A percentile compares a stretch with the other conserved stretches of the same genome.
Conservation (phyloP, 805 yeast genomes). For the Metschnikowia vanudenii region DNA sequence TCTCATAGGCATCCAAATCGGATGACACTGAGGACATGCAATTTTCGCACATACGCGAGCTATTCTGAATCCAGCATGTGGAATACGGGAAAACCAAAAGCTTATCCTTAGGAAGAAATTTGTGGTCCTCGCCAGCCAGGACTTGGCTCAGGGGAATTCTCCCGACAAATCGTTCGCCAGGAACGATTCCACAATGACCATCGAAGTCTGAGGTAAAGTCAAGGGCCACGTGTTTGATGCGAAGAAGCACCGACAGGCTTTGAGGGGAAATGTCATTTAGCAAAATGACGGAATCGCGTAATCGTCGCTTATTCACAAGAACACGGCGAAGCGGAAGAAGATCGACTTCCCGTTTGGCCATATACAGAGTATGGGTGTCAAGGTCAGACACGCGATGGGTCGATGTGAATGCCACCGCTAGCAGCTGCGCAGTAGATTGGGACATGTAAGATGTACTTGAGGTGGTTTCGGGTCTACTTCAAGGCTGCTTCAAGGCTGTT, state of each 20-base stretch:
- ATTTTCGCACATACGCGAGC: slow-evolving; percentile 18
- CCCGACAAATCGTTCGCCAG: slow-evolving; percentile 36
- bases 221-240: slow-evolving; percentile 18
- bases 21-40: slow-evolving; percentile 16
- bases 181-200: slow-evolving; percentile 23
- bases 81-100: slow-evolving; percentile 34
- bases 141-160: slow-evolving; percentile 23
- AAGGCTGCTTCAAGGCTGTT: too few relatives aligned
- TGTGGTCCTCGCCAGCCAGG: not conserved
- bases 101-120: slow-evolving; percentile 9
- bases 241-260: slow-evolving; percentile 9
- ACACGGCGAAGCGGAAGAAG: slow-evolving; percentile 17
- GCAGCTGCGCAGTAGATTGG: not conserved
- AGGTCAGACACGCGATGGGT: slow-evolving; percentile 3
- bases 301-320: not conserved
- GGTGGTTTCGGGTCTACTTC: too few relatives aligned
- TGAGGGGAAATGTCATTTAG: slow-evolving; percentile 10
- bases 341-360: slow-evolving; percentile 9
- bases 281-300: slow-evolving; percentile 15
- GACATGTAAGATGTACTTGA: not conserved
- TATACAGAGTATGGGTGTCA: slow-evolving; percentile 10
- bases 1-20: slow-evolving; percentile 9
- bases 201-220: slow-evolving; percentile 14
- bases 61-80: slow-evolving; percentile 30
- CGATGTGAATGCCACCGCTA: not conserved